phyloP scores from a whole-genome alignment of 805 yeast genomes.

The Isabelozyma gotoi region DNA sequence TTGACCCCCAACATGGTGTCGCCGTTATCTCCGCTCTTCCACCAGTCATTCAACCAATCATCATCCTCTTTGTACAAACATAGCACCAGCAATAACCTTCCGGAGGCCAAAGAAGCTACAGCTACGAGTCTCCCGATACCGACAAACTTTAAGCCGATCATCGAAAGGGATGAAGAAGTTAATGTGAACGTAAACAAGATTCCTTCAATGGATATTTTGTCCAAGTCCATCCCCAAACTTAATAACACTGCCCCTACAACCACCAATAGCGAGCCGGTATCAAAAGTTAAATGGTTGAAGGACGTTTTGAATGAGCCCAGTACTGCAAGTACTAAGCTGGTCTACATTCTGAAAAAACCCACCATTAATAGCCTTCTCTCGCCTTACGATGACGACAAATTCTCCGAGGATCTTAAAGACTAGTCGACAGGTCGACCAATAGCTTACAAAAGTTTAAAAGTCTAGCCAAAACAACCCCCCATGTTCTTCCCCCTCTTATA shows the following conservation, averaged over 20 bases:
- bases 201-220: constrained; percentile 6
- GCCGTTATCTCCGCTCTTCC: constrained; percentile 42
- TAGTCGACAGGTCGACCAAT: no score
- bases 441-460: no score
- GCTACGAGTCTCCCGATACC: constrained; percentile 6
- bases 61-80: not conserved
- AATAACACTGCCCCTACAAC: constrained; percentile 1
- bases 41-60: constrained; percentile 31
- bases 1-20: constrained; percentile 31
- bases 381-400: constrained; percentile 17
- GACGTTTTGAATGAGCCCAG: constrained; percentile 24
- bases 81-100: not conserved
- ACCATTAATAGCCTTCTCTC: constrained; percentile 31
- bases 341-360: constrained; percentile 21
- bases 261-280: constrained; percentile 7
- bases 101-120: not conserved
- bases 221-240: constrained; percentile 3
- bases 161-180: not conserved
- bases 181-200: constrained; percentile 1
- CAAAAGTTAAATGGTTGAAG: constrained; percentile 21
- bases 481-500: no score
- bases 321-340: not conserved
- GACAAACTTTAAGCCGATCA: constrained; percentile 5
- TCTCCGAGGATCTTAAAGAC: constrained; percentile 3
- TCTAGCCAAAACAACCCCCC: no score